A percentile compares a stretch with the other conserved stretches of the same genome.
Conservation (phyloP, 1,284 basidiomycete species). For the Cryptococcus deneoformans region DNA sequence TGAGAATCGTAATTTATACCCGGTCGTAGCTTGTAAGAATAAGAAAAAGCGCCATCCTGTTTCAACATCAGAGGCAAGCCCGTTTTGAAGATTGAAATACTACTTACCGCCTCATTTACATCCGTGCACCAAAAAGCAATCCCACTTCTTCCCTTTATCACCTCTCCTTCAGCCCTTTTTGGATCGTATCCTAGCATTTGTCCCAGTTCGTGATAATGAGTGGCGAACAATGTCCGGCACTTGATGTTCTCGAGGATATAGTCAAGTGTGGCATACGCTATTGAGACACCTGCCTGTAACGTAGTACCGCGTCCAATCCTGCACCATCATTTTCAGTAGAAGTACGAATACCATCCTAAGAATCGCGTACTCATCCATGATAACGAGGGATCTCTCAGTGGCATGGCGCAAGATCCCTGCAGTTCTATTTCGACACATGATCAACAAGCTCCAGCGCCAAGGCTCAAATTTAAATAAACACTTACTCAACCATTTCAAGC, state of each 20-base stretch:
- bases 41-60: constrained; percentile 69
- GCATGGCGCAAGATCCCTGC: constrained; percentile 65
- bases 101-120: constrained; percentile 69
- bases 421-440: constrained; percentile 29
- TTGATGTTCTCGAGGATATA: constrained; percentile 71
- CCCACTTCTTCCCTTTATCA: constrained; percentile 40
- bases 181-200: constrained; percentile 69
- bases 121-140: constrained; percentile 87
- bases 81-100: not conserved
- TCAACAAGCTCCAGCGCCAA: not conserved
- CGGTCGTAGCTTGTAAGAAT: constrained; percentile 73
- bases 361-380: constrained; percentile 75
- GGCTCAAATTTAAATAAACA: not conserved
- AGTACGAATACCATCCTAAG: not conserved
- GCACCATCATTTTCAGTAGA: not conserved
- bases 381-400: constrained; percentile 77
- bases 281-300: constrained; percentile 83
- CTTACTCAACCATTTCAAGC: constrained; percentile 51
- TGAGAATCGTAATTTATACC: constrained; percentile 92
- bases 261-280: constrained; percentile 87
- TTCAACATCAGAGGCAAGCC: constrained; percentile 28
- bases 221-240: constrained; percentile 88
- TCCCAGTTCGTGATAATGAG: constrained; percentile 92
- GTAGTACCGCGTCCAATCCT: constrained; percentile 87
- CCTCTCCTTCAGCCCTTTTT: constrained; percentile 16